phyloP scores from a whole-genome alignment of 2,329 filamentous ascomycete genomes.

The Fusarium siculi region DNA sequence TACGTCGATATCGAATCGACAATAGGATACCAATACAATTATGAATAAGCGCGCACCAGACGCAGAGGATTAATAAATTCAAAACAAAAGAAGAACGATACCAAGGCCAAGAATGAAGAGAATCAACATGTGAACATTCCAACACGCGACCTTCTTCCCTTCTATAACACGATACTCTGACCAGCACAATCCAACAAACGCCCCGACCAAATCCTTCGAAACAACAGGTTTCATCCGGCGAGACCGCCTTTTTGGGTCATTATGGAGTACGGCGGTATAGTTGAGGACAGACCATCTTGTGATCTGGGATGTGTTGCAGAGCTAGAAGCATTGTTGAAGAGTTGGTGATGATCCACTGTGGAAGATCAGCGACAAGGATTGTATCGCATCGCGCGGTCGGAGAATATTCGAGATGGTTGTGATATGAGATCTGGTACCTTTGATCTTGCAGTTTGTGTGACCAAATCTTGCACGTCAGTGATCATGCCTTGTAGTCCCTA shows the following conservation, averaged over 20 bases:
- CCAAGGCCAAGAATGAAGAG: not conserved
- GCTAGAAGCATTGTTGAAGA: not conserved
- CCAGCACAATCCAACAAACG: constrained; percentile 11
- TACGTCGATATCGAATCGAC: constrained; percentile 11
- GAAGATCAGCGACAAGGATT: constrained; percentile 5
- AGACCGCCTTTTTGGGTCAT: not conserved
- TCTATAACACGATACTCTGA: constrained; percentile 4
- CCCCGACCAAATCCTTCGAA: constrained; percentile 12
- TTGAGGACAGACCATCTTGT: constrained; percentile 9
- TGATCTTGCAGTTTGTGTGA: not conserved
- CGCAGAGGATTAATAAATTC: not conserved
- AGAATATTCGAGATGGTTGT: not conserved
- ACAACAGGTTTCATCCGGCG: not conserved
- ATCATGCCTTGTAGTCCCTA: not conserved
- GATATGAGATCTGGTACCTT: not conserved
- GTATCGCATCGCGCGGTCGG: not conserved
- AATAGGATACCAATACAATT: not conserved
- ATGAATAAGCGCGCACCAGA: not conserved
- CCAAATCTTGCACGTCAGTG: not conserved
- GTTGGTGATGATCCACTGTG: not conserved
- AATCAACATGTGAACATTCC: not conserved
- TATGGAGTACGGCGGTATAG: not conserved
- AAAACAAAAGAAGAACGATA: constrained; percentile 1
- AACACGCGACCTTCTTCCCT: not conserved
- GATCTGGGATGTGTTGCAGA: constrained; percentile 8